Evolutionary conservation across 257 asterid species (phyloP).

Genomic region (Rehmannia glutinosa): DNA sequence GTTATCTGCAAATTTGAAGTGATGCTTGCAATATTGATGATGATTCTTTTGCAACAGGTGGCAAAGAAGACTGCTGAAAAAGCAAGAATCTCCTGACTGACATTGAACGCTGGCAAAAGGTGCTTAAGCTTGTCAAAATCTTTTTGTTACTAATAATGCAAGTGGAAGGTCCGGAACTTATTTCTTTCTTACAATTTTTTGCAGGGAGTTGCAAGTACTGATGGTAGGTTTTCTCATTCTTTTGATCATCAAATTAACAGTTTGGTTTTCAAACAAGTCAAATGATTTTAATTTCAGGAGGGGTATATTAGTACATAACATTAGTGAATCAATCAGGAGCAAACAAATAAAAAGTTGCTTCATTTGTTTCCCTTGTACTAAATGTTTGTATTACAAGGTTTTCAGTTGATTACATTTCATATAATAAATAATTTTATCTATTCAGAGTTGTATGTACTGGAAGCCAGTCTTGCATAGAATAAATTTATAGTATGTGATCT

Average conservation of each 20-base stretch:
- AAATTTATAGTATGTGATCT: neutral
- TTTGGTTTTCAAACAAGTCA: neutral
- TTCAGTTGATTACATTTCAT: neutral
- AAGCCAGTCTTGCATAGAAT: neutral
- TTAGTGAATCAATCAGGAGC: neutral
- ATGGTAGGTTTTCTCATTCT: conserved; percentile 49
- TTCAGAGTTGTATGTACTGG: neutral
- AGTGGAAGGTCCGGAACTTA: conserved; percentile 18
- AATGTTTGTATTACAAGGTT: neutral
- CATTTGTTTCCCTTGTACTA: neutral
- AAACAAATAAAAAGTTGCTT: conserved; percentile 8
- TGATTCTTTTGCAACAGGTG: conserved; percentile 44
- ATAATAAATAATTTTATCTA: neutral
- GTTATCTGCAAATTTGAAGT: neutral
- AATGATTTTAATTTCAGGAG: neutral
- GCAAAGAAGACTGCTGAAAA: conserved; percentile 88
- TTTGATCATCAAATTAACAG: neutral
- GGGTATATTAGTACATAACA: neutral
- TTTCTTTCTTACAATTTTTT: conserved; percentile 23
- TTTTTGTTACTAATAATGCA: conserved; percentile 9
- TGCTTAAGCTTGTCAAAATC: conserved; percentile 10
- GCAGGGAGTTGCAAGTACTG: conserved; percentile 97
- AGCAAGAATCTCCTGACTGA: conserved; percentile 86
- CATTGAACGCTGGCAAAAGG: conserved; percentile 97
- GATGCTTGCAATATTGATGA: neutral